phyloP scores from a whole-genome alignment of 148 eudicot genomes.

The Arbutus unedo region DNA sequence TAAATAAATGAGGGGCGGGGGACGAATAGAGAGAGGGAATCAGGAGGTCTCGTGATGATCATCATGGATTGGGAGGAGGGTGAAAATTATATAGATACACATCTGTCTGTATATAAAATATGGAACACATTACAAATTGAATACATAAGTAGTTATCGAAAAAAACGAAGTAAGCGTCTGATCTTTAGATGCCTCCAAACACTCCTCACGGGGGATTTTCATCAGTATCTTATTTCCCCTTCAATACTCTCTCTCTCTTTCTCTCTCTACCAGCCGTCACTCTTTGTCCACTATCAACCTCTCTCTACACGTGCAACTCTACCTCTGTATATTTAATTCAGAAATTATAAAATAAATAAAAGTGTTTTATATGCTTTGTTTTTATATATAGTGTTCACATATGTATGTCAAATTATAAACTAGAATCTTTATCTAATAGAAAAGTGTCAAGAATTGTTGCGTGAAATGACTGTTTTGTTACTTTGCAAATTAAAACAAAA shows the following conservation, averaged over 20 bases:
- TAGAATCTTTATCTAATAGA: too few relatives aligned
- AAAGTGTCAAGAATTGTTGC: too few relatives aligned
- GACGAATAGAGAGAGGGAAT: conserved; percentile 26
- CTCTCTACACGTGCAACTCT: conserved; percentile 60
- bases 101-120: neutral
- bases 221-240: neutral
- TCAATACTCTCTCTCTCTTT: conserved; percentile 13
- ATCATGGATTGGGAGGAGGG: conserved; percentile 32
- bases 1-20: neutral
- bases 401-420: too few relatives aligned
- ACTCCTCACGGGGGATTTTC: conserved; percentile 74
- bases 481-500: too few relatives aligned
- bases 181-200: conserved; percentile 64
- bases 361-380: too few relatives aligned
- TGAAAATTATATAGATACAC: conserved; percentile 19
- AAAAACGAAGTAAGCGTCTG: conserved; percentile 46
- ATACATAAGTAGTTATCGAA: conserved; percentile 40
- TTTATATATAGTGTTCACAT: too few relatives aligned
- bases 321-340: neutral
- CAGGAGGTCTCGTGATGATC: conserved; percentile 53
- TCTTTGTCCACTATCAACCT: conserved; percentile 31
- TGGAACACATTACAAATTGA: neutral
- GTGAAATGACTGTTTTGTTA: too few relatives aligned
- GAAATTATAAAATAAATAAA: too few relatives aligned
- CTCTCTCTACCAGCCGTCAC: conserved; percentile 56